Percentiles rank a stretch among this genome's conserved stretches.
These are phyloP conservation scores for Colletotrichum filicis DNA, from an alignment of 2,329 filamentous ascomycete genomes.

Conservation along the genomic window DNA sequence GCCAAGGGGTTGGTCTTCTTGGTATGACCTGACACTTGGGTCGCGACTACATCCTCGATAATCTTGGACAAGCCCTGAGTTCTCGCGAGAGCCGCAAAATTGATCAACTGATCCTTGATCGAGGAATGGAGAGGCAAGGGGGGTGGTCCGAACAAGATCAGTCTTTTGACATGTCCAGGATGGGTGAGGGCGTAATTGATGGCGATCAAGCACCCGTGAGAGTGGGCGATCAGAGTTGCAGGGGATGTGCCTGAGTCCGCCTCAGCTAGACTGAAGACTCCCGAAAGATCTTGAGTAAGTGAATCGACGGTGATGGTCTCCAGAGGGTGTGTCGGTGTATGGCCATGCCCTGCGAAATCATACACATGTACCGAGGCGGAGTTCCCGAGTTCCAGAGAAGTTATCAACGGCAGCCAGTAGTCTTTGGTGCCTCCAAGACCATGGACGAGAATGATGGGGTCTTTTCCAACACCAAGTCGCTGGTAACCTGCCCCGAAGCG, in stretches of 20 bases:
- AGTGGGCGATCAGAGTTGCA: conserved; percentile 60
- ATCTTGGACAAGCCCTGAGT: conserved; percentile 55
- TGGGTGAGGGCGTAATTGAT: conserved; percentile 51
- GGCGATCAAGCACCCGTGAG: conserved; percentile 62
- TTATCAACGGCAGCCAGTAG: conserved; percentile 57
- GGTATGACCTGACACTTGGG: conserved; percentile 49
- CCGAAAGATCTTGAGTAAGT: conserved; percentile 54
- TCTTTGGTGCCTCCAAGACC: conserved; percentile 60
- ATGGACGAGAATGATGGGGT: conserved; percentile 62
- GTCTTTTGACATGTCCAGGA: conserved; percentile 51
- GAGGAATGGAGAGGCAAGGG: conserved; percentile 54
- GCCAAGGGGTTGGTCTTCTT: conserved; percentile 52
- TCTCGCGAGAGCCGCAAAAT: conserved; percentile 53
- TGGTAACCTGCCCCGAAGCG: conserved; percentile 51
- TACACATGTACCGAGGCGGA: conserved; percentile 53
- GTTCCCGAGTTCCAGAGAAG: conserved; percentile 43
- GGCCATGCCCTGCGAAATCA: conserved; percentile 67
- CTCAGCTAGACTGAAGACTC: conserved; percentile 48
- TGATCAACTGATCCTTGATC: conserved; percentile 40
- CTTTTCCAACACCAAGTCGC: conserved; percentile 39
- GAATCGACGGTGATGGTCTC: conserved; percentile 54
- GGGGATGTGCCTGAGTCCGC: conserved; percentile 39
- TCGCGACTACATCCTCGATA: conserved; percentile 49
- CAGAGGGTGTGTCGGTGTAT: conserved; percentile 60
- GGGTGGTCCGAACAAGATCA: conserved; percentile 60